Conservation (phyloP, 495 filamentous ascomycete genomes). For the Daldinia concentrica region DNA sequence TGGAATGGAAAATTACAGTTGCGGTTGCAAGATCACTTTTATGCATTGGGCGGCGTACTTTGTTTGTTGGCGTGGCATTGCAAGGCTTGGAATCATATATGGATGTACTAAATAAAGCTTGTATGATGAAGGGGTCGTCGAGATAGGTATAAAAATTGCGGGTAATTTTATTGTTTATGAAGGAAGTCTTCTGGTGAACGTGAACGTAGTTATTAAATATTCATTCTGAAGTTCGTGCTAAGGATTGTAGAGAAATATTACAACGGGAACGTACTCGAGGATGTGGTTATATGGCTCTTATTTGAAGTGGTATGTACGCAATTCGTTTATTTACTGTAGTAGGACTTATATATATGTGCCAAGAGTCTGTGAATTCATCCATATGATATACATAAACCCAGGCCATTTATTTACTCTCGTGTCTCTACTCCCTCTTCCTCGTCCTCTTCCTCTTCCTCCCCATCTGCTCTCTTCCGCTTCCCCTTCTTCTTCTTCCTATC, state of each 20-base stretch:
- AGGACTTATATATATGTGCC: not conserved
- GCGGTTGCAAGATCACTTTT: constrained; percentile 13
- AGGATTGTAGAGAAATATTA: not conserved
- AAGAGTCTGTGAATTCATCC: not conserved
- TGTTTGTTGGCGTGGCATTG: constrained; percentile 11
- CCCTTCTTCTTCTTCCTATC: constrained; percentile 37
- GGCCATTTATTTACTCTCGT: not conserved
- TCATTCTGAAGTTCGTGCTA: not conserved
- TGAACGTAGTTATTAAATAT: not conserved
- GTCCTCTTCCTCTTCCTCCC: not conserved
- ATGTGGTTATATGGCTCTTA: not conserved
- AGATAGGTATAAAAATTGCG: not conserved
- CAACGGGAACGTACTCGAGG: not conserved
- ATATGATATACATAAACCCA: constrained; percentile 3
- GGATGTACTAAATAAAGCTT: not conserved
- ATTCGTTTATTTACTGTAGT: not conserved
- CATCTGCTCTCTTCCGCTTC: not conserved
- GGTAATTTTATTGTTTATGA: not conserved
- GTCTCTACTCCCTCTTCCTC: not conserved
- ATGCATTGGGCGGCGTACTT: constrained; percentile 41
- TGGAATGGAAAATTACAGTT: not conserved
- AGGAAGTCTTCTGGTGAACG: not conserved
- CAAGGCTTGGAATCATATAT: not conserved
- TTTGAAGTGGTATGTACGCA: not conserved
- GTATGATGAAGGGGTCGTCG: not conserved